Evolutionary conservation across 2,329 filamentous ascomycete genomes (phyloP).

Genomic region (Furcasterigmium sp.): DNA sequence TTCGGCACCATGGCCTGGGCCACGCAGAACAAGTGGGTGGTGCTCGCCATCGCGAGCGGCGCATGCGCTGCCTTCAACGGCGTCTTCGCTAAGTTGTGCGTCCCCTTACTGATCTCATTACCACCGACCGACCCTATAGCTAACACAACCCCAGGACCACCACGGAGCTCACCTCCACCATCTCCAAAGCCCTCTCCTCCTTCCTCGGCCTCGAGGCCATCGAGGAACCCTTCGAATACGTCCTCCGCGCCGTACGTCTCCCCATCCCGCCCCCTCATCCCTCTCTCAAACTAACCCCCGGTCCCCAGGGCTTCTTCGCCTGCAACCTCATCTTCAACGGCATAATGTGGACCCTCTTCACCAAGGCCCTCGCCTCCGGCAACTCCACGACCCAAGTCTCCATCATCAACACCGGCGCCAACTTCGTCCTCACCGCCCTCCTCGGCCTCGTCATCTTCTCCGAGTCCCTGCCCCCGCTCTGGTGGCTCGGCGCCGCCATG

Average conservation of each 20-base stretch:
- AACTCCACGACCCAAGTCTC: constrained; percentile 74
- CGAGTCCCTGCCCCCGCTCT: constrained; percentile 65
- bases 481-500: constrained; percentile 70
- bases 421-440: constrained; percentile 74
- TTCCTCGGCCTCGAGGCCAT: constrained; percentile 35
- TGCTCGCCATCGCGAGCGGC: constrained; percentile 68
- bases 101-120: constrained; percentile 13
- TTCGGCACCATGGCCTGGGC: constrained; percentile 19
- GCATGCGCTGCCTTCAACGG: constrained; percentile 77
- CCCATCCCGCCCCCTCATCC: background rate
- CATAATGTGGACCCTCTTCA: constrained; percentile 82
- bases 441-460: constrained; percentile 66
- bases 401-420: constrained; percentile 77
- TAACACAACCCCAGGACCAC: constrained; percentile 38
- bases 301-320: constrained; percentile 64
- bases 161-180: constrained; percentile 44
- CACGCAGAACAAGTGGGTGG: constrained; percentile 50
- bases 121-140: background rate
- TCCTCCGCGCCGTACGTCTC: constrained; percentile 44
- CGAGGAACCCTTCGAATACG: constrained; percentile 39
- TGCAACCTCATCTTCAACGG: constrained; percentile 73
- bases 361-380: constrained; percentile 67
- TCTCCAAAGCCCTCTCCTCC: constrained; percentile 39
- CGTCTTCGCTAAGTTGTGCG: constrained; percentile 76
- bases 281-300: constrained; percentile 2